These are phyloP conservation scores for Larix kaempferi DNA, from an alignment of 75 land plant genomes.

Conservation along the genomic window DNA sequence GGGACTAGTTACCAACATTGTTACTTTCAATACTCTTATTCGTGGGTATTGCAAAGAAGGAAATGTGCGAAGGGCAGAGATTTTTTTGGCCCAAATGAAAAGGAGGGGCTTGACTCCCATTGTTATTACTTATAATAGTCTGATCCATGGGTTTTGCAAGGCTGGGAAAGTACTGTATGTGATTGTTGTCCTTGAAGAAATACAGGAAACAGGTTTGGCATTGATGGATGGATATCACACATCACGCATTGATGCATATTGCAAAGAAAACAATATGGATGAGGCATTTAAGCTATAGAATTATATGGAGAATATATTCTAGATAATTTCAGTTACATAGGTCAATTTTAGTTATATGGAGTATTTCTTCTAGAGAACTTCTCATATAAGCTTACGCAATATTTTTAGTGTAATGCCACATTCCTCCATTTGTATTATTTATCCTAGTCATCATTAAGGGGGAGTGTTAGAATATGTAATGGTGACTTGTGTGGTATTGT, in stretches of 20 bases:
- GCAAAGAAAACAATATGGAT: slow-evolving; percentile 38
- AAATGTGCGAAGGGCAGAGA: slow-evolving; percentile 30
- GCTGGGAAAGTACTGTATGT: slow-evolving; percentile 19
- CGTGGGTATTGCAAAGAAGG: too few species aligned
- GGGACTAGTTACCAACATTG: slow-evolving; percentile 30
- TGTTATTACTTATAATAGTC: slow-evolving; percentile 39
- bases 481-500: too few species aligned
- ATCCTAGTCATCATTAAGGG: too few species aligned
- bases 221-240: slow-evolving; percentile 53
- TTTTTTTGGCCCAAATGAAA: slow-evolving; percentile 19
- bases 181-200: slow-evolving; percentile 23
- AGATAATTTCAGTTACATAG: too few species aligned
- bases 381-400: too few species aligned
- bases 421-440: too few species aligned
- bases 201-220: slow-evolving; percentile 41
- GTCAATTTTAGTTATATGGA: too few species aligned
- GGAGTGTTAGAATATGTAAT: too few species aligned
- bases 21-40: too few species aligned
- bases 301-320: slow-evolving; percentile 50
- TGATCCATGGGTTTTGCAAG: slow-evolving; percentile 41
- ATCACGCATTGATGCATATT: too few species aligned
- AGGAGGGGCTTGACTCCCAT: slow-evolving; percentile 32
- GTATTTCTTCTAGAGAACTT: too few species aligned
- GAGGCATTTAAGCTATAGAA: slow-evolving; percentile 47
- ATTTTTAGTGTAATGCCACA: too few species aligned